These are phyloP conservation scores for Syzygium malaccense DNA, from an alignment of 441 rosid genomes.

Conservation along the genomic window DNA sequence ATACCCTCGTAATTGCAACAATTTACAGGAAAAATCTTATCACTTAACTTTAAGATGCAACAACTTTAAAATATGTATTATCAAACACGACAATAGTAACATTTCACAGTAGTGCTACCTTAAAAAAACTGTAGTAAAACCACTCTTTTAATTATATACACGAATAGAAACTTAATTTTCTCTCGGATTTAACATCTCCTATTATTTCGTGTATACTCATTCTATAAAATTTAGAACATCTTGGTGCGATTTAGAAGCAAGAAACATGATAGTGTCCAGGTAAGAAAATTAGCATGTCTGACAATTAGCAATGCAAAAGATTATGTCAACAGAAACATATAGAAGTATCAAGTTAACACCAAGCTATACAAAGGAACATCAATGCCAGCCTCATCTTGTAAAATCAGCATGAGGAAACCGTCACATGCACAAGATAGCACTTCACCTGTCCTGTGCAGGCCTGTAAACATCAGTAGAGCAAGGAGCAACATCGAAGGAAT, in stretches of 20 bases:
- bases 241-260: not conserved
- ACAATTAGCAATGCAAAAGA: not conserved
- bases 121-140: not conserved
- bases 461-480: not conserved
- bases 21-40: not conserved
- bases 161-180: not conserved
- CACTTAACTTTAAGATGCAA: not conserved
- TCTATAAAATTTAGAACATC: not conserved
- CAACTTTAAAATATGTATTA: not conserved
- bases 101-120: not conserved
- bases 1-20: not conserved
- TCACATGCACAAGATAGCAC: not conserved
- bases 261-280: not conserved
- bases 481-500: not conserved
- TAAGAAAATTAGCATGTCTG: not conserved
- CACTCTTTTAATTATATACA: not conserved
- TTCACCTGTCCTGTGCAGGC: not conserved
- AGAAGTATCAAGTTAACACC: not conserved
- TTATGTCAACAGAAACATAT: not conserved
- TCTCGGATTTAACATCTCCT: not conserved
- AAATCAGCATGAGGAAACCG: not conserved
- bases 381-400: not conserved
- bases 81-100: not conserved
- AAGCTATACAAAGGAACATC: not conserved
- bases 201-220: not conserved